Evolutionary conservation across 164 flowering plant species (phyloP), one percentile per base, ranked within the genome.

Genomic region (Chimonanthus praecox): DNA sequence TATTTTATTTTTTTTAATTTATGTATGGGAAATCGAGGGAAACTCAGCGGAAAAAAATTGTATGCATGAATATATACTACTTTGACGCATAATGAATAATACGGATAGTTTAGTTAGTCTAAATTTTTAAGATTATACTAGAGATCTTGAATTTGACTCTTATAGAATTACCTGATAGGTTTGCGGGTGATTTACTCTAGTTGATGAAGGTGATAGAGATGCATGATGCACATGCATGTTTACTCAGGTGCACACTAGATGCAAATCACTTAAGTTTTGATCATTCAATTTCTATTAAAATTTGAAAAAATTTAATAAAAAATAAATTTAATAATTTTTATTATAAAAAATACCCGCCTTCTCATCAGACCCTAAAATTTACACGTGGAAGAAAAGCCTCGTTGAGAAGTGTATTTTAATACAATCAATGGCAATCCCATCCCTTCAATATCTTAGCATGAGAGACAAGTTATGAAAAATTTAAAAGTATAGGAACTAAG

Each of bases 391-490:
- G 21, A 20, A 61, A 21, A 2, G 60, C 75, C 51, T n/a, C n/a
- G n/a, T 58, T 68, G 69, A 79, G 77, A 77, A 74, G 80, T 80
- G 78, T 66, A 64, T 77, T 77, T 68, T 47, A 77, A 80, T 77
- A 43, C 80, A 74, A 81, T 5, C 80, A 78, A 78, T 71, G 77
- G 63, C 76, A 81, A 46, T 68, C 74, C 72, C 76, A 81, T 43
- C 71, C 74, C 72, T 43, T 45, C 48, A 66, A 45, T 66, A 50
- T 49, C 69, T 72, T 72, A 49, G 68, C 46, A 65, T 72, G 63
- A 65, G 69, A 64, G 70, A 43, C 69, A 72, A 65, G 75, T 72
- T 47, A 64, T 43, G 9, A 20, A 46, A 76, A 81, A 48, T 86
- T 80, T 87, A 76, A 71, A 85, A 82, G 85, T 20, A 74, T 80